Evolutionary conservation across 208 protist species (phyloP), one percentile per base, ranked within the genome.

Genomic region (Novymonas esmeraldas): DNA sequence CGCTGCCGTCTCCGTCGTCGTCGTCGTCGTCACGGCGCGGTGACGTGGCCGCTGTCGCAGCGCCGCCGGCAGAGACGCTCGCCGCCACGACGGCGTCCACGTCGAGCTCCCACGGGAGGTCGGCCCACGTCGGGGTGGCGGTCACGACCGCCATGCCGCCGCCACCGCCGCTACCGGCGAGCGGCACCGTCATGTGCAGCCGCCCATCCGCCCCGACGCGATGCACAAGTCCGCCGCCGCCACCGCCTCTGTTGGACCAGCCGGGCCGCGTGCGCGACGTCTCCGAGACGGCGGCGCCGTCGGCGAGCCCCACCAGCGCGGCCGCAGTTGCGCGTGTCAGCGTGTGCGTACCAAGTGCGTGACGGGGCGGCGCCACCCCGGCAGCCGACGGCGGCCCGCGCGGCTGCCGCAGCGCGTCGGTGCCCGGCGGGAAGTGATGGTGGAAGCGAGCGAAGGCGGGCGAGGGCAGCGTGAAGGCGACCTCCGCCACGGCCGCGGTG

Each of bases 361-460:
- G 29, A 10, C 22, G 22, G 28, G 28, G 1, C 33, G 26, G 36
- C 29, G 20, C 18, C 34, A 14, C 24, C 26, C 7, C 22, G 26
- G 16, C 7, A 14, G 33, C n/a, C 22, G 39, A 7, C 11, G 38
- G 39, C 26, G 49, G 39, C 6, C 69, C 51, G 24, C 66, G 51
- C 18, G 67, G 74, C 29, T 61, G 59, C 0, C 67, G 69, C 36
- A 80, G 34, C 13, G 64, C 85, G 54, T 94, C 84, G 20, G 74
- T 78, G 33, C 87, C 87, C 3, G 78, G 82, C 2, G 87, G 87
- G 45, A 86, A 94, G 56, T 72, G 73, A 22, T 74, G 51, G 33
- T 80, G 76, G 38, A 73, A 93, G 2, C 82, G 76, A 20, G 14
- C 36, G 41, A 68, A 77, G 2, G 75, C 73, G 3, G 76, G 70